Evolutionary conservation across 257 asterid species (phyloP).

Genomic region (Solanum chaucha): DNA sequence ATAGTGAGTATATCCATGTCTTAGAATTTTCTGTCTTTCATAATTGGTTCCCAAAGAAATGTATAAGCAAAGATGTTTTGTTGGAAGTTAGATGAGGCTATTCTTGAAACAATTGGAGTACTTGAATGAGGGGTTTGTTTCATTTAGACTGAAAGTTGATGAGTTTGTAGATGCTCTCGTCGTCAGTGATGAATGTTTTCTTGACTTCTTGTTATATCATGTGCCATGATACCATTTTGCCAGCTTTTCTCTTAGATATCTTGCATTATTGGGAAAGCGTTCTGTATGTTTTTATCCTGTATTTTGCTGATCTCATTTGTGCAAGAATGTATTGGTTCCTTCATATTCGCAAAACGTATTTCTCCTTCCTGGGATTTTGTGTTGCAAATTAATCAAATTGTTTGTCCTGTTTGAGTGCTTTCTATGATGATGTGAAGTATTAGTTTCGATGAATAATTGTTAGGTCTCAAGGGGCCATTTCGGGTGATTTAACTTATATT

Average conservation of each 20-base stretch:
- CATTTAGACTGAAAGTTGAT: neutral
- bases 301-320: neutral
- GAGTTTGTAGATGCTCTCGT: neutral
- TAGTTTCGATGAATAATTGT: neutral
- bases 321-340: neutral
- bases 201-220: neutral
- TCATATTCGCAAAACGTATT: neutral
- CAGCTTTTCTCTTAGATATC: neutral
- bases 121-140: neutral
- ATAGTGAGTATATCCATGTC: constrained; percentile 50
- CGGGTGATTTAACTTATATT: neutral
- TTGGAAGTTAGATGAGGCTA: neutral
- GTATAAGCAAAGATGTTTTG: neutral
- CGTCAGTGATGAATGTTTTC: neutral
- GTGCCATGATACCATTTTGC: neutral
- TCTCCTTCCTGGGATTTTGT: neutral
- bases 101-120: neutral
- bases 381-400: neutral
- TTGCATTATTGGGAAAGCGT: neutral
- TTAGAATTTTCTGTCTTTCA: neutral
- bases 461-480: neutral
- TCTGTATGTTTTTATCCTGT: neutral
- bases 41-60: neutral
- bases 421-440: neutral
- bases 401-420: neutral